phyloP scores from a whole-genome alignment of 805 yeast species.

The baker's yeast (Saccharomyces cerevisiae) region DNA sequence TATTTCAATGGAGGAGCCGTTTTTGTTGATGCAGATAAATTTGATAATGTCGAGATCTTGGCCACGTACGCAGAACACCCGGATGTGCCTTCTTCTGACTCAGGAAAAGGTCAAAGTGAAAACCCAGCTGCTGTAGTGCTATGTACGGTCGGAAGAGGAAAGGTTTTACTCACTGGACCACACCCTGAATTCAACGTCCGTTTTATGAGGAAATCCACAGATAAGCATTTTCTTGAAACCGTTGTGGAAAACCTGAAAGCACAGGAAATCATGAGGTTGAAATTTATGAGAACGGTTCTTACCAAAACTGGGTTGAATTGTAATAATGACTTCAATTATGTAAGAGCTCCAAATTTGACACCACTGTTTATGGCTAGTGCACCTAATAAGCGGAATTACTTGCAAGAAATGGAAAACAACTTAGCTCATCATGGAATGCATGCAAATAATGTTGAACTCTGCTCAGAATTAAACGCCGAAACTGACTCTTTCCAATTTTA shows the following conservation, averaged over 20 bases:
- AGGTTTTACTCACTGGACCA: conserved; percentile 68
- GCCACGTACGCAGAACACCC: conserved; percentile 56
- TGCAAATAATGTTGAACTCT: conserved; percentile 34
- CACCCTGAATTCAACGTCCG: conserved; percentile 82
- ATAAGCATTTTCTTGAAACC: conserved; percentile 25
- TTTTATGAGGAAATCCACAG: conserved; percentile 33
- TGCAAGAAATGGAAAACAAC: conserved; percentile 12
- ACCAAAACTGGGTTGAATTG: conserved; percentile 50
- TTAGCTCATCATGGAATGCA: conserved; percentile 8
- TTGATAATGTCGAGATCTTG: conserved; percentile 55
- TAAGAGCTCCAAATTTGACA: conserved; percentile 55
- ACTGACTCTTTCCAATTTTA: conserved; percentile 18
- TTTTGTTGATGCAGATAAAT: conserved; percentile 65
- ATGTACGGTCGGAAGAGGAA: conserved; percentile 60
- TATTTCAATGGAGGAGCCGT: conserved; percentile 90
- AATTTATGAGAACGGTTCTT: conserved; percentile 51
- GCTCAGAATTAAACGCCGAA: conserved; percentile 37
- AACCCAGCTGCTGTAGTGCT: conserved; percentile 62
- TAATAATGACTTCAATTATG: conserved; percentile 46
- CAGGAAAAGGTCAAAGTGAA: conserved; percentile 20
- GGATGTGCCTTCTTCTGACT: conserved; percentile 39
- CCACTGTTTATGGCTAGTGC: conserved; percentile 46
- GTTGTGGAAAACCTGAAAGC: conserved; percentile 37
- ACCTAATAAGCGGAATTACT: conserved; percentile 5
- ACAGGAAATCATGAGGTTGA: conserved; percentile 41